phyloP scores from a whole-genome alignment of 257 asterid species.

The Ocimum tenuiflorum region DNA sequence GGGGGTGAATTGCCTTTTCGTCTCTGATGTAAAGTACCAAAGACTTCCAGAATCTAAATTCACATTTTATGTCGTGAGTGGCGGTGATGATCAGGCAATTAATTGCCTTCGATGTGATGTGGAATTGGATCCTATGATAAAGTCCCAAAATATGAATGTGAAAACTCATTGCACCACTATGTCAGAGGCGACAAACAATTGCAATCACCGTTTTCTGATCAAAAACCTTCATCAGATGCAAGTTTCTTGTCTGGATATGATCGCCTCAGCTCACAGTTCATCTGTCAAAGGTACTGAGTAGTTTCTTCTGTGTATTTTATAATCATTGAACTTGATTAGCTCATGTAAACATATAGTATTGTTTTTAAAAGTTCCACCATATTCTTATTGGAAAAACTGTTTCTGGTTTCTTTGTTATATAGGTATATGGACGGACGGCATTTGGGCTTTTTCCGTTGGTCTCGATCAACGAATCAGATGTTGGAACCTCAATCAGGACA shows the following conservation, averaged over 20 bases:
- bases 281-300: constrained; percentile 70
- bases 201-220: constrained; percentile 28
- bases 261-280: constrained; percentile 79
- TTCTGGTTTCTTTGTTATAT: background rate
- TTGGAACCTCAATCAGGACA: constrained; percentile 51
- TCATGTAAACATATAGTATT: too few species aligned
- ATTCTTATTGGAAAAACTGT: too few species aligned
- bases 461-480: constrained; percentile 93
- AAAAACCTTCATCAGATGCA: constrained; percentile 41
- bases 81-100: constrained; percentile 95
- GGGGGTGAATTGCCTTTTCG: constrained; percentile 85
- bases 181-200: constrained; percentile 19
- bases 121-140: constrained; percentile 23
- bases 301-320: too few species aligned
- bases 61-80: constrained; percentile 58
- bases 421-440: constrained; percentile 93
- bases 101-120: constrained; percentile 55
- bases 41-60: constrained; percentile 28
- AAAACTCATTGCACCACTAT: constrained; percentile 14
- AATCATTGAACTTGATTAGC: too few species aligned
- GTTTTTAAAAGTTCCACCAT: too few species aligned
- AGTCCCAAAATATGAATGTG: constrained; percentile 15
- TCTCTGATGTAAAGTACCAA: constrained; percentile 38
- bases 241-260: constrained; percentile 38
- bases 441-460: constrained; percentile 82